phyloP scores from a whole-genome alignment of 106 monocot genomes.

The Iris macrosiphon region DNA sequence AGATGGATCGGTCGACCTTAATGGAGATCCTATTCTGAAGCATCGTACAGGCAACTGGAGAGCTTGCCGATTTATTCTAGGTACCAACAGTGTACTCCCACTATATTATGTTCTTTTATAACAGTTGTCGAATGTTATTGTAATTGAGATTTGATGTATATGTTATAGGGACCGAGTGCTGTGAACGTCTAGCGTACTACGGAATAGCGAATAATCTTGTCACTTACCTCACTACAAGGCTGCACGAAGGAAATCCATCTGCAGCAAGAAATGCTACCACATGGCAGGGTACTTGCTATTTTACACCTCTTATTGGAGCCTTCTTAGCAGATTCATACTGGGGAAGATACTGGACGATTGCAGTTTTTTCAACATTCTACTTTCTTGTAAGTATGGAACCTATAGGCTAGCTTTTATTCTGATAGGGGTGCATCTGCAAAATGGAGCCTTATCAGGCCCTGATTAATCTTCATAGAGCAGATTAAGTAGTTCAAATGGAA shows the following conservation, averaged over 20 bases:
- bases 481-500: no score
- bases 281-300: constrained; percentile 17
- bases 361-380: constrained; percentile 7
- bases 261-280: constrained; percentile 10
- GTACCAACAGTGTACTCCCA: constrained; percentile 1
- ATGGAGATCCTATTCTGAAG: constrained; percentile 33
- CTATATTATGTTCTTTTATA: background rate
- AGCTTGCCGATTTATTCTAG: constrained; percentile 56
- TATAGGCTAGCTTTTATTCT: background rate
- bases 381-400: constrained; percentile 1
- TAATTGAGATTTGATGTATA: background rate
- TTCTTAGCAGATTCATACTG: constrained; percentile 12
- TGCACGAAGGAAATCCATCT: constrained; percentile 9
- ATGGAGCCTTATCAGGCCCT: no score
- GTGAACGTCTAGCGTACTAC: constrained; percentile 13
- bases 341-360: constrained; percentile 12
- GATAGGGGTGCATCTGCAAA: no score
- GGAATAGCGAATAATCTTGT: constrained; percentile 12
- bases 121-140: background rate
- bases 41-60: constrained; percentile 42
- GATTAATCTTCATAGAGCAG: no score
- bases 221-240: constrained; percentile 8
- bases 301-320: constrained; percentile 11
- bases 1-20: constrained; percentile 19
- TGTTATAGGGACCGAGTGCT: constrained; percentile 8